Percentiles rank a stretch among this genome's conserved stretches.
Evolutionary conservation across 164 flowering plant species (phyloP).

Genomic region (Dillenia turbinata): DNA sequence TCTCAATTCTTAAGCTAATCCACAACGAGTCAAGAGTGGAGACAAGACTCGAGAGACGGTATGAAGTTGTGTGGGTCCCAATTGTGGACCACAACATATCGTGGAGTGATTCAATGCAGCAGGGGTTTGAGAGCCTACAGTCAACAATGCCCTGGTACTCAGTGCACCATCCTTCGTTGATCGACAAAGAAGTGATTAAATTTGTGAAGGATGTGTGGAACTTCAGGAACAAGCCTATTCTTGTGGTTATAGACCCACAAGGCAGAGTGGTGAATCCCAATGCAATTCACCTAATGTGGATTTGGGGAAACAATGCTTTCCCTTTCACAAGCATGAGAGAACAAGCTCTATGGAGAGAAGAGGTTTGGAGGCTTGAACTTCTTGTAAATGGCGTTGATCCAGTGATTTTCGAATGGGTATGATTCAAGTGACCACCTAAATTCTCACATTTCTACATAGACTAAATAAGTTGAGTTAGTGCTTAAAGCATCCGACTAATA

Average conservation of each 20-base stretch:
- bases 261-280: constrained; percentile 37
- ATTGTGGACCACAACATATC: constrained; percentile 21
- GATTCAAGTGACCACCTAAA: not conserved
- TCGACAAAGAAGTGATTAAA: constrained; percentile 27
- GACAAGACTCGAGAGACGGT: constrained; percentile 10
- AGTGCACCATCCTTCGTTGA: constrained; percentile 28
- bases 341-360: constrained; percentile 41
- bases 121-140: constrained; percentile 24
- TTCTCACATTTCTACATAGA: not conserved
- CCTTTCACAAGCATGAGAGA: constrained; percentile 43
- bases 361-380: constrained; percentile 42
- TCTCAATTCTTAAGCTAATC: constrained; percentile 30
- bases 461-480: not conserved
- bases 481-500: not conserved
- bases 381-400: constrained; percentile 41
- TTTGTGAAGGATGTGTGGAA: constrained; percentile 43
- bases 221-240: constrained; percentile 40
- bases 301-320: constrained; percentile 48
- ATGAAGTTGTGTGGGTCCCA: constrained; percentile 49
- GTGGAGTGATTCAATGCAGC: constrained; percentile 20
- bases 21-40: constrained; percentile 24
- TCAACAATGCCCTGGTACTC: constrained; percentile 48
- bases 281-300: constrained; percentile 57
- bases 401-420: constrained; percentile 39
- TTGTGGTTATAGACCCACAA: constrained; percentile 48